Evolutionary conservation across 805 yeast genomes (phyloP), one percentile per base, ranked within the genome.

Genomic region (Tetrapisispora nanseiensis): DNA sequence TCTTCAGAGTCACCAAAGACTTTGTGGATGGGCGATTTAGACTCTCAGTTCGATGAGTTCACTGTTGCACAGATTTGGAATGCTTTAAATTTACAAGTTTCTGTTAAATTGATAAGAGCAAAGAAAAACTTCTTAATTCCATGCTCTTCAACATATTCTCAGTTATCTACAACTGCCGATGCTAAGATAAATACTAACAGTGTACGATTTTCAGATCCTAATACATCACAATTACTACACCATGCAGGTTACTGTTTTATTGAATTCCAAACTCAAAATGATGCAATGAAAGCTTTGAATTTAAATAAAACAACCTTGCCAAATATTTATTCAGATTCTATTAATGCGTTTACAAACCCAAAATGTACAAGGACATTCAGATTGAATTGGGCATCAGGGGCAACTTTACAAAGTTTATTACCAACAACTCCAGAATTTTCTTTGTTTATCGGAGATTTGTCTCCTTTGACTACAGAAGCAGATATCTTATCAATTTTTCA

Each of bases 21-120:
- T 1, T 64, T 83, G 26, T 83, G 94, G 94, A 83, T 83, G 94
- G 94, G 94, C 10, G 92, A 83, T 60, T 66, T 83, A 50, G 90
- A 83, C 55, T 86, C 90, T 1, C 76, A 82, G 75, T 75, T 82
- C 54, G 86, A 80, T 55, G 92, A 82, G 56, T 67, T 64, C 3
- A 75, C 76, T 20, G 66, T 76, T 13, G 67, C 70, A 39, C 65
- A 76, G 36, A 67, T 85, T 59, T 82, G 87, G 86, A 67, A 68
- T 24, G 63, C 72, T 21, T 52, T 78, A 39, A 70, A 73, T 42
- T 75, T 74, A 50, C 57, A 66, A 24, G 90, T 83, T 22, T 61
- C 67, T 23, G 87, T 81, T 23, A 83, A 82, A 59, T 67, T 83
- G 30, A 83, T 83, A 45, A 75, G 76, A 38, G 72, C 72, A 31